Evolutionary conservation across 202 grass and related monocot species (phyloP).

Genomic region (Setaria viridis): DNA sequence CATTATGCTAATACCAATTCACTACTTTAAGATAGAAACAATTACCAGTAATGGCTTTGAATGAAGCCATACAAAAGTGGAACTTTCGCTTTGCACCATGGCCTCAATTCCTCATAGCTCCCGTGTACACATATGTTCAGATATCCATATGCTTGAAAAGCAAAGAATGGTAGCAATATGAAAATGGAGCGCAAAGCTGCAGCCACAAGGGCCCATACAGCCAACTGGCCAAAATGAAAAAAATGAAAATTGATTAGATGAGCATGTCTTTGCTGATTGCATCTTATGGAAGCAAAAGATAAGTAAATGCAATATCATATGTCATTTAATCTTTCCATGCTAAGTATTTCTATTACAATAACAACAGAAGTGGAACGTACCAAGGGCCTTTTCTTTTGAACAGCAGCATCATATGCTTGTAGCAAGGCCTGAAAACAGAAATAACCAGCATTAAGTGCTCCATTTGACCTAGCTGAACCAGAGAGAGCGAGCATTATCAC

Average conservation of each 20-base stretch:
- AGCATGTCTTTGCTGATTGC: background rate
- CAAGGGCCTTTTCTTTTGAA: constrained; percentile 66
- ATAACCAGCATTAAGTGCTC: constrained; percentile 97
- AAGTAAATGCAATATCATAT: background rate
- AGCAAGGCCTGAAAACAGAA: constrained; percentile 88
- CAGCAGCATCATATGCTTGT: constrained; percentile 69
- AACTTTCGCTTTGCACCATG: constrained; percentile 82
- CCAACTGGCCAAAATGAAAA: constrained; percentile 62
- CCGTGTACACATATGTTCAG: constrained; percentile 72
- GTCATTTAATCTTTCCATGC: background rate
- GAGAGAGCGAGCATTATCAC: constrained; percentile 90
- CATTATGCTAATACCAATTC: constrained; percentile 25
- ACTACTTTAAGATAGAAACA: constrained; percentile 30
- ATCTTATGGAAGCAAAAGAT: background rate
- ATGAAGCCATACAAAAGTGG: constrained; percentile 90
- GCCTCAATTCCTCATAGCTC: constrained; percentile 56
- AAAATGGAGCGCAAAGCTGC: constrained; percentile 61
- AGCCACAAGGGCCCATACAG: constrained; percentile 52
- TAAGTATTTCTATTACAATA: background rate
- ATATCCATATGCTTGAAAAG: constrained; percentile 94
- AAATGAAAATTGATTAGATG: constrained; percentile 44
- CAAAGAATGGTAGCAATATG: constrained; percentile 82
- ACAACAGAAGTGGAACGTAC: constrained; percentile 53
- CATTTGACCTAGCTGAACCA: constrained; percentile 97
- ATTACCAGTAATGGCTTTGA: constrained; percentile 95